Percentiles rank a stretch among this genome's conserved stretches.
Evolutionary conservation across 768 basidiomycete species (phyloP).

Genomic region (Boletus sp.): DNA sequence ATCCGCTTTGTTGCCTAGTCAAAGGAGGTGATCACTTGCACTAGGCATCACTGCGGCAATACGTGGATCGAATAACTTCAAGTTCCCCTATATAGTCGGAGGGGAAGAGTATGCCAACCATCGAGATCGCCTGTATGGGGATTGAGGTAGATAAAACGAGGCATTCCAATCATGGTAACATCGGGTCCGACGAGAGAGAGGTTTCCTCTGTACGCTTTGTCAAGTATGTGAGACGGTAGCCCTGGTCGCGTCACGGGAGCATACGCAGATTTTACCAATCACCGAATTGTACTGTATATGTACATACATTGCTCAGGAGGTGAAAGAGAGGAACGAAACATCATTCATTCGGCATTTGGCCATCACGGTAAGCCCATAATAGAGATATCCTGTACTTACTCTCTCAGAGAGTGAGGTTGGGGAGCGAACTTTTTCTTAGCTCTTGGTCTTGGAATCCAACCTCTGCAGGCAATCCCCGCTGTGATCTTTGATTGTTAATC

Average conservation of each 20-base stretch:
- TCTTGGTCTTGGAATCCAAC: constrained; percentile 38
- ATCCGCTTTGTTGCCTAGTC: background rate
- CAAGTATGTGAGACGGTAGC: constrained; percentile 34
- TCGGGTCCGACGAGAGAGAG: constrained; percentile 37
- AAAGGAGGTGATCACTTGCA: constrained; percentile 22
- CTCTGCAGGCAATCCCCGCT: constrained; percentile 47
- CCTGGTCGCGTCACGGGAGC: constrained; percentile 33
- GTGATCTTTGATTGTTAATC: constrained; percentile 27
- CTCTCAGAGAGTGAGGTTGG: constrained; percentile 52
- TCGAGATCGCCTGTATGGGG: constrained; percentile 31
- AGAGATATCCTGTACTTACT: constrained; percentile 52
- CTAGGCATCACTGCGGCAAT: constrained; percentile 28
- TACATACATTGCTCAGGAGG: background rate
- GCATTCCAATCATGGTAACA: background rate
- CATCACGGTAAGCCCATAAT: constrained; percentile 50
- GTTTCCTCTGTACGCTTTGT: constrained; percentile 34
- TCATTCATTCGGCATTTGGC: constrained; percentile 41
- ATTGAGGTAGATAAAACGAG: background rate
- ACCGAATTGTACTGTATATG: constrained; percentile 29
- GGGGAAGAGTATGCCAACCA: constrained; percentile 35
- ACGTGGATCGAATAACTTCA: constrained; percentile 31
- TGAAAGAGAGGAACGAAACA: background rate
- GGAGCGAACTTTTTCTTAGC: constrained; percentile 33
- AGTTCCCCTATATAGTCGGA: constrained; percentile 34
- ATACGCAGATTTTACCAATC: constrained; percentile 31